These are phyloP conservation scores for Metarhizium rileyi DNA, from an alignment of 2,329 filamentous ascomycete genomes.

Conservation along the genomic window DNA sequence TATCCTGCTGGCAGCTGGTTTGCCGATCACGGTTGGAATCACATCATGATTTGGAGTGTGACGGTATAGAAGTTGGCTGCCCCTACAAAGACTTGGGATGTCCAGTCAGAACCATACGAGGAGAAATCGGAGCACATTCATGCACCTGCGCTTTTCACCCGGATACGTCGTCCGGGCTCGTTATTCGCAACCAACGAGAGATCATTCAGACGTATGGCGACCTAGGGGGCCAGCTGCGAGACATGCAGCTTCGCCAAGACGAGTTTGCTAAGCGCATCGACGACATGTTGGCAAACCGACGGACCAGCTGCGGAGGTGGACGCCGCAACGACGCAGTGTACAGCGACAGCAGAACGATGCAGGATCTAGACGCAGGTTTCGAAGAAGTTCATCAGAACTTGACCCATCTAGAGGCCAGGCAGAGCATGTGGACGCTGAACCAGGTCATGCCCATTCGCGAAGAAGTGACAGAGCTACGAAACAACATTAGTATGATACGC, in stretches of 20 bases:
- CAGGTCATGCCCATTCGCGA: conserved; percentile 53
- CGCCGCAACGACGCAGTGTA: conserved; percentile 28
- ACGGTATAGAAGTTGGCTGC: conserved; percentile 41
- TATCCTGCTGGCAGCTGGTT: conserved; percentile 36
- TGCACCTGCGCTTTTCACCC: conserved; percentile 40
- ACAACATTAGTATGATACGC: conserved; percentile 45
- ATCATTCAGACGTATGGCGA: conserved; percentile 34
- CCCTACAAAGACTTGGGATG: conserved; percentile 28
- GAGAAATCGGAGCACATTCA: conserved; percentile 34
- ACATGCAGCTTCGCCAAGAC: conserved; percentile 24
- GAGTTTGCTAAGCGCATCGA: conserved; percentile 22
- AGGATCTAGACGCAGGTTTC: conserved; percentile 36
- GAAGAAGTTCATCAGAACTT: conserved; percentile 47
- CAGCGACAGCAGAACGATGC: conserved; percentile 36
- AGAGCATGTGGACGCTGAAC: conserved; percentile 52
- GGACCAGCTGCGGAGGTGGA: conserved; percentile 9
- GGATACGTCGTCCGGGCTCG: conserved; percentile 39
- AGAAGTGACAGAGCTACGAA: conserved; percentile 49
- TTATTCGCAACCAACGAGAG: conserved; percentile 37
- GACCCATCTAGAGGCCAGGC: conserved; percentile 48
- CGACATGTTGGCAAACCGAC: conserved; percentile 28
- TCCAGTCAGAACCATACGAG: conserved; percentile 23
- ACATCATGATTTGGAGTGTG: conserved; percentile 40
- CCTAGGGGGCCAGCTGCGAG: conserved; percentile 24
- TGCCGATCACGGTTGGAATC: conserved; percentile 34